Evolutionary conservation across 2,329 filamentous ascomycete species (phyloP).

Genomic region (Chrysosporium queenslandicum): DNA sequence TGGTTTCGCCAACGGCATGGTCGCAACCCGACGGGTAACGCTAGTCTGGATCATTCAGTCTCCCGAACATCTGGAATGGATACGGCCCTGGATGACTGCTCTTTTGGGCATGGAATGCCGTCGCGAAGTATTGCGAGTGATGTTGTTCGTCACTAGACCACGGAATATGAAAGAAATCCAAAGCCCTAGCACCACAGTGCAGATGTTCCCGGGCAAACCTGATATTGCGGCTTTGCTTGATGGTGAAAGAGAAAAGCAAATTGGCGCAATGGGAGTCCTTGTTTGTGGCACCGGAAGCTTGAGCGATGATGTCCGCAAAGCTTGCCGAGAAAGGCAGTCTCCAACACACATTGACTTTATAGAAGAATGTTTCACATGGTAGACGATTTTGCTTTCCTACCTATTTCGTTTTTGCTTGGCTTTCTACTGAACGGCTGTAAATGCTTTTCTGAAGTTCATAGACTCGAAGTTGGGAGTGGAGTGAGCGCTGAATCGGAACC

Average conservation of each 20-base stretch:
- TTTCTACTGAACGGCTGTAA: too few species aligned
- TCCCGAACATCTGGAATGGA: slow-evolving; percentile 83
- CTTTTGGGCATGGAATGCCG: slow-evolving; percentile 72
- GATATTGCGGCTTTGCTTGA: slow-evolving; percentile 69
- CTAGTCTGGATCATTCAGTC: slow-evolving; percentile 91
- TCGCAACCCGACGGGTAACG: slow-evolving; percentile 70
- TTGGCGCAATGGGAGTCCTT: slow-evolving; percentile 80
- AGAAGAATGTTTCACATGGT: slow-evolving; percentile 60
- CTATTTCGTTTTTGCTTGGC: too few species aligned
- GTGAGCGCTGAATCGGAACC: too few species aligned
- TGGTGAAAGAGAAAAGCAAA: slow-evolving; percentile 69
- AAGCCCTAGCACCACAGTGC: slow-evolving; percentile 66
- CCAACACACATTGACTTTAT: slow-evolving; percentile 59
- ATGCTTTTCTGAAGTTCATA: too few species aligned
- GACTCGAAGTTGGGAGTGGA: too few species aligned
- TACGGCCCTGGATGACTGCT: slow-evolving; percentile 70
- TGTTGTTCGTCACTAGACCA: slow-evolving; percentile 83
- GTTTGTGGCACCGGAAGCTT: slow-evolving; percentile 67
- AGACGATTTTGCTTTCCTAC: slow-evolving; percentile 14
- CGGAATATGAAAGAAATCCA: slow-evolving; percentile 72
- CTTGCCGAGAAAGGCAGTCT: slow-evolving; percentile 54
- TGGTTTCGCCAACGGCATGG: slow-evolving; percentile 58
- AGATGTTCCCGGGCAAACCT: slow-evolving; percentile 84
- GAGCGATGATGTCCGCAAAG: slow-evolving; percentile 63
- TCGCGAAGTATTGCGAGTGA: slow-evolving; percentile 71